A percentile compares a stretch with the other conserved stretches of the same genome.
Conservation (phyloP, 1,284 basidiomycete genomes). For the Irpex sp. region DNA sequence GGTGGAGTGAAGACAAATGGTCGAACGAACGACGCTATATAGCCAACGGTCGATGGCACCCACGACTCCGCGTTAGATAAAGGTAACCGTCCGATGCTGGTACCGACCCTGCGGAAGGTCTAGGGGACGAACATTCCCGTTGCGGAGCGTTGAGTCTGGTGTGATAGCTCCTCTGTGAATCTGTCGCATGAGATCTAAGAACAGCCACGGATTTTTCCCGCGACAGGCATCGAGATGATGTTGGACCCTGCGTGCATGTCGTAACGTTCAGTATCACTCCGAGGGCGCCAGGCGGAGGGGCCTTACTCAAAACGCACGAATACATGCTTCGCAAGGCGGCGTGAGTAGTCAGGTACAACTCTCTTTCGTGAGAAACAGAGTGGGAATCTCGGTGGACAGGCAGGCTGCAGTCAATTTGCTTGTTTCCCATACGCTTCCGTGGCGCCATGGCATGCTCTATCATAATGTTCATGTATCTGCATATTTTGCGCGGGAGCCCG, state of each 20-base stretch:
- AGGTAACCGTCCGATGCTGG: slow-evolving; percentile 15
- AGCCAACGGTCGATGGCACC: slow-evolving; percentile 6
- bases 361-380: slow-evolving; percentile 19
- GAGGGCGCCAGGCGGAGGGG: slow-evolving; percentile 10
- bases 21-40: slow-evolving; percentile 7
- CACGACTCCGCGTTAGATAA: slow-evolving; percentile 12
- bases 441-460: not conserved
- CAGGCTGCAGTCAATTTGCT: slow-evolving; percentile 1
- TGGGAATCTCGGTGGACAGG: slow-evolving; percentile 4
- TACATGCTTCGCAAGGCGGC: slow-evolving; percentile 17
- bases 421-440: not conserved
- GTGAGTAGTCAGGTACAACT: slow-evolving; percentile 20
- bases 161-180: slow-evolving; percentile 13
- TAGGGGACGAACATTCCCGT: slow-evolving; percentile 12
- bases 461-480: not conserved
- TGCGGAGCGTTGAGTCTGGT: slow-evolving; percentile 3
- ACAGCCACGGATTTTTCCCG: slow-evolving; percentile 13
- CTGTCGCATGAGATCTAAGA: slow-evolving; percentile 12
- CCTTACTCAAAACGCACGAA: slow-evolving; percentile 14
- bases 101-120: slow-evolving; percentile 20
- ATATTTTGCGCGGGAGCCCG: slow-evolving; percentile 10
- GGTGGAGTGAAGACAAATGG: not conserved
- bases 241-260: slow-evolving; percentile 12
- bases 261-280: slow-evolving; percentile 20
- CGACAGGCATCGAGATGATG: slow-evolving; percentile 12